Percentiles rank a stretch among this genome's conserved stretches.
phyloP scores from a whole-genome alignment of 345 rosid species.

The Excoecaria cochinchinensis region DNA sequence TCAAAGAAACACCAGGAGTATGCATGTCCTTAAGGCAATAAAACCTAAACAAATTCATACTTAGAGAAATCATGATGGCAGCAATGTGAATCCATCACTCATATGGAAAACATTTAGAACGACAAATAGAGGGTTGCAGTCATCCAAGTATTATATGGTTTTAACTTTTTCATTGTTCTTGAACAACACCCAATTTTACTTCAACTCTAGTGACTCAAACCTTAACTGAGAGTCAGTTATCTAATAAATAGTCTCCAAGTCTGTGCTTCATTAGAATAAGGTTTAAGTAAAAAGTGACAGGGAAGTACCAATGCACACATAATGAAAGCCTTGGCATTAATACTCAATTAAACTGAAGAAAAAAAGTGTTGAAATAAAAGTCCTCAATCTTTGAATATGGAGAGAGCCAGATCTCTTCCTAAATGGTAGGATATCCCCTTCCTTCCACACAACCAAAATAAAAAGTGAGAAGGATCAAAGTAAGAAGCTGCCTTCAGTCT shows the following conservation, averaged over 20 bases:
- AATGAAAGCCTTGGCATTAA: neutral
- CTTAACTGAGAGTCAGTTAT: neutral
- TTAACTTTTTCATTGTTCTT: neutral
- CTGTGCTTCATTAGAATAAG: neutral
- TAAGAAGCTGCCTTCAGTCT: neutral
- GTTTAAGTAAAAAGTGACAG: neutral
- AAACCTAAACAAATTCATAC: neutral
- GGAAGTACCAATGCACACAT: neutral
- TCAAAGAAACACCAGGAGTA: slow-evolving; percentile 5
- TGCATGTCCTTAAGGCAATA: neutral
- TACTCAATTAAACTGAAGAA: neutral
- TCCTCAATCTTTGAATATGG: neutral
- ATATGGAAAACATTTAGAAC: neutral
- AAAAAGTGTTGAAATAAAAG: neutral
- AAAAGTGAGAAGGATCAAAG: neutral
- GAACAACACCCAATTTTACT: neutral
- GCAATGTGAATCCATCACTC: neutral
- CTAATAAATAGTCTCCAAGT: neutral
- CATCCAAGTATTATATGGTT: neutral
- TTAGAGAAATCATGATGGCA: slow-evolving; percentile 1
- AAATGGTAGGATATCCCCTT: neutral
- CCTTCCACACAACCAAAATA: neutral
- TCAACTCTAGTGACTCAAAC: neutral
- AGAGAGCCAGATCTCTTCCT: neutral
- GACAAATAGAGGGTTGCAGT: neutral